Percentiles rank a stretch among this genome's conserved stretches.
Conservation (phyloP, 306 rosid genomes). For the Cucumis hystrix region DNA sequence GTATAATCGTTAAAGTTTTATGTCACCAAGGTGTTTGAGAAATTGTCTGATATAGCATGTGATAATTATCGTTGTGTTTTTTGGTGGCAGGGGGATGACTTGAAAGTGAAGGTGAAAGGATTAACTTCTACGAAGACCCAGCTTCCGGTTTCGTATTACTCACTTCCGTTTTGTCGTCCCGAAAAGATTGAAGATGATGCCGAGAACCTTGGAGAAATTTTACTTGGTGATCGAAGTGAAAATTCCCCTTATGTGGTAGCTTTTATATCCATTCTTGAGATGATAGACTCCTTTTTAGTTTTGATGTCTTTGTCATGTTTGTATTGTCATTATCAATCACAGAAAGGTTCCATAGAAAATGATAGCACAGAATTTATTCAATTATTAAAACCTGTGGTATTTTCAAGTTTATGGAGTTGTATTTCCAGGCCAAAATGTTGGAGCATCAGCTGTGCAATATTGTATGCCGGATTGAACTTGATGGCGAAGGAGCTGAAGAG, state of each 20-base stretch:
- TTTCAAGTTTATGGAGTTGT: background rate
- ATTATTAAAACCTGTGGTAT: background rate
- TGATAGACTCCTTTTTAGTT: background rate
- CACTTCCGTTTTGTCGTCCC: conserved; percentile 62
- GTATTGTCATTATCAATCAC: background rate
- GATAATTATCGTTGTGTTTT: background rate
- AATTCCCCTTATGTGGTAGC: conserved; percentile 70
- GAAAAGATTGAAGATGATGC: conserved; percentile 56
- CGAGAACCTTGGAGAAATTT: conserved; percentile 95
- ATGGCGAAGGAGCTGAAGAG: conserved; percentile 58
- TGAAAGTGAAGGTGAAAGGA: conserved; percentile 91
- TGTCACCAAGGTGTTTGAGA: background rate
- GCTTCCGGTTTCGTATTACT: conserved; percentile 73
- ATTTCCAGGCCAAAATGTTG: conserved; percentile 77
- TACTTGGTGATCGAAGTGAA: conserved; percentile 93
- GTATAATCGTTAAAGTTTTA: background rate
- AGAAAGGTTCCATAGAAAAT: background rate
- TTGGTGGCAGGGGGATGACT: conserved; percentile 52
- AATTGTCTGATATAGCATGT: background rate
- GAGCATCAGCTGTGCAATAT: conserved; percentile 76
- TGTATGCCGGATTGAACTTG: conserved; percentile 36
- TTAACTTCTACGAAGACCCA: conserved; percentile 86
- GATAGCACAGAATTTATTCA: background rate
- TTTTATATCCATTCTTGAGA: conserved; percentile 13
- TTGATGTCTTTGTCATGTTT: conserved; percentile 6